phyloP scores from a whole-genome alignment of 768 basidiomycete species.

The Leccinellum luteum region DNA sequence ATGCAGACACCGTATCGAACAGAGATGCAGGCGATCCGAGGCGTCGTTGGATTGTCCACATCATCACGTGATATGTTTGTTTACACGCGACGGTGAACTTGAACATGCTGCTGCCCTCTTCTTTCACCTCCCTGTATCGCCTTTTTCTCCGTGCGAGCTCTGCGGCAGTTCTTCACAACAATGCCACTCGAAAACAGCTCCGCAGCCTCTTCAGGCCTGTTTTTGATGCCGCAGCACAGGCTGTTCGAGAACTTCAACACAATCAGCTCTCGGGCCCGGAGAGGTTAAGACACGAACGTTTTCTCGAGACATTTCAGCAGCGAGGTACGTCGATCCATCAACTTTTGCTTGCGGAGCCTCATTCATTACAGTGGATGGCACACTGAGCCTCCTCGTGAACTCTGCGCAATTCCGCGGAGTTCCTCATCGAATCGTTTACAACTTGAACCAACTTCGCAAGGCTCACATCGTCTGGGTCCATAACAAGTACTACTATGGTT shows the following conservation, averaged over 20 bases:
- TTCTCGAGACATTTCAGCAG: constrained; percentile 54
- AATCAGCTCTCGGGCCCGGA: constrained; percentile 23
- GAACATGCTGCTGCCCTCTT: constrained; percentile 24
- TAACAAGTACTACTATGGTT: constrained; percentile 18
- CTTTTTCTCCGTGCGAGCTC: constrained; percentile 55
- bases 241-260: constrained; percentile 40
- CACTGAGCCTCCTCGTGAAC: constrained; percentile 57
- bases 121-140: constrained; percentile 58
- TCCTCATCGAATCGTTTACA: constrained; percentile 56
- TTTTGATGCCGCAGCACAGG: constrained; percentile 50
- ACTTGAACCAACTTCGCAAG: constrained; percentile 39
- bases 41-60: not conserved
- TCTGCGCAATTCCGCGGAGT: constrained; percentile 65
- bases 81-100: not conserved
- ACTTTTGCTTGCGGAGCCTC: constrained; percentile 2
- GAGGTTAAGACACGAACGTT: constrained; percentile 34
- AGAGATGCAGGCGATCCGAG: not conserved
- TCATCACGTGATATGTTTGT: constrained; percentile 13
- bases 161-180: constrained; percentile 57
- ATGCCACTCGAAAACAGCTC: constrained; percentile 40
- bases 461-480: constrained; percentile 25
- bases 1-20: not conserved
- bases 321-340: constrained; percentile 42
- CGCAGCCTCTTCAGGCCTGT: constrained; percentile 51
- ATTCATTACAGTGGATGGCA: constrained; percentile 59